phyloP scores from a whole-genome alignment of 192 early-diverging fungal species.

The Neocallimastix lanati region DNA sequence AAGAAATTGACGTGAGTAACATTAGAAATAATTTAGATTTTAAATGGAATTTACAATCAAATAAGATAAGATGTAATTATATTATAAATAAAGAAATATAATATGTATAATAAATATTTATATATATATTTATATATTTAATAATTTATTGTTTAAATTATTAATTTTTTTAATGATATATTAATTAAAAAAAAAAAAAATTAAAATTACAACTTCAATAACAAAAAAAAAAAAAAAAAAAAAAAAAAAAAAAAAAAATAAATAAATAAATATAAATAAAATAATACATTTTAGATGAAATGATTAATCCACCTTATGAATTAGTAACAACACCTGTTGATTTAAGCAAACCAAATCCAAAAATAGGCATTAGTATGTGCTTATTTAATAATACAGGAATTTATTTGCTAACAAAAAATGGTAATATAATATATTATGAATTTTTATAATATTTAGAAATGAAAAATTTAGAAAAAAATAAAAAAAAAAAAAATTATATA shows the following conservation, averaged over 20 bases:
- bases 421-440: constrained; percentile 16
- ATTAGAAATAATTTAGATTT: neutral
- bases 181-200: too few relatives aligned
- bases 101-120: too few relatives aligned
- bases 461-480: too few relatives aligned
- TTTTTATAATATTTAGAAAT: neutral
- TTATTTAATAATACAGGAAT: constrained; percentile 44
- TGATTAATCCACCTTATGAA: constrained; percentile 28
- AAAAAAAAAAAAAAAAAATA: too few relatives aligned
- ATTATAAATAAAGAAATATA: too few relatives aligned
- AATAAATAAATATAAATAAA: neutral
- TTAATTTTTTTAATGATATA: too few relatives aligned
- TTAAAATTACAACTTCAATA: too few relatives aligned
- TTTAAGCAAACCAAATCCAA: constrained; percentile 49
- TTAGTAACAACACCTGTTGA: constrained; percentile 35
- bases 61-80: neutral
- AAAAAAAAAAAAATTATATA: neutral
- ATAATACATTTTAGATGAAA: constrained; percentile 20
- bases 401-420: constrained; percentile 43
- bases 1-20: neutral
- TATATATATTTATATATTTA: too few relatives aligned
- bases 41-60: neutral
- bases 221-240: too few relatives aligned
- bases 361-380: constrained; percentile 46
- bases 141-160: too few relatives aligned